These are phyloP conservation scores for Neurospora sp. DNA, from an alignment of 2,329 filamentous ascomycete genomes.

Conservation along the genomic window DNA sequence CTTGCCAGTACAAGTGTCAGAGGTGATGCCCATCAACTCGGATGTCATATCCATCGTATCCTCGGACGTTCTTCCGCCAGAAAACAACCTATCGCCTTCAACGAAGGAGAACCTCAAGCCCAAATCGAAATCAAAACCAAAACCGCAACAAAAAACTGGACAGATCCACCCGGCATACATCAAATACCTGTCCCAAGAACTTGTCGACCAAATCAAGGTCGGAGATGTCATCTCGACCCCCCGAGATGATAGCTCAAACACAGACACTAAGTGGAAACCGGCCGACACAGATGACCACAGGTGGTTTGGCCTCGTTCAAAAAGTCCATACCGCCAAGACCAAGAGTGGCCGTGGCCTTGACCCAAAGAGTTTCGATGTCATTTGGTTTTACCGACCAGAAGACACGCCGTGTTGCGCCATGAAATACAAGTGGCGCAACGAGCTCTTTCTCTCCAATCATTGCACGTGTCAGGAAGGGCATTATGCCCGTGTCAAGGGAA, in stretches of 20 bases:
- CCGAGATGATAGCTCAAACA: conserved; percentile 32
- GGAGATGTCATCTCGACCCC: conserved; percentile 41
- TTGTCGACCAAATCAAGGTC: conserved; percentile 26
- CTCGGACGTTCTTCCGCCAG: neutral
- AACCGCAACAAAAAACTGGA: conserved; percentile 11
- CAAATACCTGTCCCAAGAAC: conserved; percentile 9
- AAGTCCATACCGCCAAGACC: conserved; percentile 28
- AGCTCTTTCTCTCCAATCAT: conserved; percentile 68
- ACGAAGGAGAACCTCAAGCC: conserved; percentile 15
- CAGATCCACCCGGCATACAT: neutral
- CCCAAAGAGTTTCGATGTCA: conserved; percentile 44
- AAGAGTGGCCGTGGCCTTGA: conserved; percentile 9
- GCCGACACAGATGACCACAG: conserved; percentile 37
- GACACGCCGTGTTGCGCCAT: conserved; percentile 62
- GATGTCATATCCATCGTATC: neutral
- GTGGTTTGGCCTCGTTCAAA: conserved; percentile 65
- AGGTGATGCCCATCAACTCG: neutral
- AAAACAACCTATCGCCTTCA: neutral
- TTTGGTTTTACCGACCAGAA: conserved; percentile 64
- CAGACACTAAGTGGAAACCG: conserved; percentile 46
- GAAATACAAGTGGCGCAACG: conserved; percentile 60
- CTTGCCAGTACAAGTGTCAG: neutral
- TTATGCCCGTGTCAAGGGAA: conserved; percentile 34
- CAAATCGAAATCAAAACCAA: conserved; percentile 1
- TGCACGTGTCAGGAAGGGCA: conserved; percentile 53